A percentile compares a stretch with the other conserved stretches of the same genome.
Evolutionary conservation across 2,329 filamentous ascomycete species (phyloP).

Genomic region (Conoideocrella luteorostrata): DNA sequence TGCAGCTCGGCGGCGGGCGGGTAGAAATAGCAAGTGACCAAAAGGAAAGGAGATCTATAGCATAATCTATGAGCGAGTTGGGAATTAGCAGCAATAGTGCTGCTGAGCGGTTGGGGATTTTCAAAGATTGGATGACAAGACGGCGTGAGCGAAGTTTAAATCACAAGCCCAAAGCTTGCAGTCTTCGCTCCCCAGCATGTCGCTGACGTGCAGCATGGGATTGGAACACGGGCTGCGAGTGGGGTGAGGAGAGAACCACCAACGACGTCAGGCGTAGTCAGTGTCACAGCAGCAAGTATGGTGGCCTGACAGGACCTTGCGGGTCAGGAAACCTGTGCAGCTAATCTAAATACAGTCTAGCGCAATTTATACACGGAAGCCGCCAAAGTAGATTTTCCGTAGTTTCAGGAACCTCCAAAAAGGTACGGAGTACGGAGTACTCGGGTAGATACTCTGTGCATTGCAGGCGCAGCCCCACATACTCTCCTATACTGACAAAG

Average conservation of each 20-base stretch:
- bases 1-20: background rate
- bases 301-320: background rate
- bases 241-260: background rate
- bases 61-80: background rate
- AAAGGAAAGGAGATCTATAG: background rate
- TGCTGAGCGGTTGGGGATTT: background rate
- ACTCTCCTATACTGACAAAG: background rate
- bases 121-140: background rate
- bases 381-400: conserved; percentile 18
- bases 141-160: background rate
- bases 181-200: background rate
- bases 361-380: conserved; percentile 5
- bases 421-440: no score
- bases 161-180: conserved; percentile 4
- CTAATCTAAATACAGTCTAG: conserved; percentile 5
- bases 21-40: background rate
- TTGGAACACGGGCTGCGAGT: background rate
- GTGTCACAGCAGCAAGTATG: background rate
- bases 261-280: conserved; percentile 11
- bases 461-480: no score
- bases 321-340: background rate
- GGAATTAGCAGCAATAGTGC: background rate
- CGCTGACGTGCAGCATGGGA: background rate
- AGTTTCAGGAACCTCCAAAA: no score
- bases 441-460: no score